Conservation (phyloP, 192 early-diverging fungal species). For the Pilaira anomala region DNA sequence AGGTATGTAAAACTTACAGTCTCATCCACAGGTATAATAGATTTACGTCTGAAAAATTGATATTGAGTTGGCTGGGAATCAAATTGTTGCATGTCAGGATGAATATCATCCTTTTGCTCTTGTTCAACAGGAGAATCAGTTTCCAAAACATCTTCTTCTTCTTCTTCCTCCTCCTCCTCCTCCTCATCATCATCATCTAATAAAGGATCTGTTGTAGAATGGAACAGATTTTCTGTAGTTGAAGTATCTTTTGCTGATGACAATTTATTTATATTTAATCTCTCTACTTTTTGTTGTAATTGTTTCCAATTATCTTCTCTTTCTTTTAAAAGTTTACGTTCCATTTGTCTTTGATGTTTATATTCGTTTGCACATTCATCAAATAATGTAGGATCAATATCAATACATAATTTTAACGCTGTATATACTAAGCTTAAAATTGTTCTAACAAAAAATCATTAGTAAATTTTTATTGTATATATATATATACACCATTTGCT, state of each 20-base stretch:
- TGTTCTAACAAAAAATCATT: constrained; percentile 44
- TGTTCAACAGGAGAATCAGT: constrained; percentile 7
- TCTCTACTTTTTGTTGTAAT: constrained; percentile 53
- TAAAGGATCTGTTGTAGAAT: too few relatives aligned
- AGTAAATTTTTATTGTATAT: too few relatives aligned
- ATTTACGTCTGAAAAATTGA: constrained; percentile 58
- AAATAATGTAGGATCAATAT: constrained; percentile 83
- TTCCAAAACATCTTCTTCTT: constrained; percentile 6
- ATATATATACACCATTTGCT: too few relatives aligned
- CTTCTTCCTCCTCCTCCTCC: neutral
- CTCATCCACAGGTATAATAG: constrained; percentile 65
- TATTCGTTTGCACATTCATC: constrained; percentile 86
- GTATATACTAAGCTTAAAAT: constrained; percentile 89
- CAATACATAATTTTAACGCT: constrained; percentile 87
- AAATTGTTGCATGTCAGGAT: constrained; percentile 45
- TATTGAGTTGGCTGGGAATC: constrained; percentile 38
- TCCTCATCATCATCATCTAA: too few relatives aligned
- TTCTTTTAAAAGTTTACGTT: constrained; percentile 80
- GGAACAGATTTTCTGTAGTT: too few relatives aligned
- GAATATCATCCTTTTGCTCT: constrained; percentile 22
- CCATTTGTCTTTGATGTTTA: constrained; percentile 73
- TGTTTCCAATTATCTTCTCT: constrained; percentile 77
- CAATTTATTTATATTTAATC: constrained; percentile 4
- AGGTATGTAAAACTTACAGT: constrained; percentile 28
- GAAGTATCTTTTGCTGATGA: too few relatives aligned